Evolutionary conservation across 2,329 filamentous ascomycete species (phyloP), one percentile per base, ranked within the genome.

Genomic region (Sporothrix euskadiensis): DNA sequence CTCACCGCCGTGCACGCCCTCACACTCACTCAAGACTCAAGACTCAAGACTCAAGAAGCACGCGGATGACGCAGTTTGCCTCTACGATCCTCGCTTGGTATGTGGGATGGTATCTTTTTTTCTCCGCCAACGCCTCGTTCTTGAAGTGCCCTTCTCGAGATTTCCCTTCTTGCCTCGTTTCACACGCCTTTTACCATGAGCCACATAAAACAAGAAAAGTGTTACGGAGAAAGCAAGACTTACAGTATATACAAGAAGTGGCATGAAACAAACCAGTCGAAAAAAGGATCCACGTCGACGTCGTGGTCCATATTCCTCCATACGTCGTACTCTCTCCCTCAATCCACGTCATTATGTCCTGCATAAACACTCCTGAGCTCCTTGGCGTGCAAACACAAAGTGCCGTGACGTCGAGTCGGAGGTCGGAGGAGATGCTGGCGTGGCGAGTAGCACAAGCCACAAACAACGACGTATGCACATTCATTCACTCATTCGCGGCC

Each of bases 41-140:
- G 26, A 1, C 2, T 26, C n/a, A n/a, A n/a, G 26, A 59, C 14
- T 19, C 49, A 8, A 22, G 52, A 35, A 35, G 5, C 56, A 35
- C 16, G 56, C 32, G 35, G 32, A 63, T 63, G 57, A 63, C 35
- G 57, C 16, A 35, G 30, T 26, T 35, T 35, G 35, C 35, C 35
- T 35, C 22, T 47, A 12, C 61, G 65, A 49, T 52, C 26, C 26
- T 68, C 65, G 44, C 47, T 68, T 68, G 65, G 65, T 52, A 68
- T 68, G 65, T 68, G 65, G 65, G 65, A 52, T 16, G 26, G 65
- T 52, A 35, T 35, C 49, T 66, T n/a, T 66, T 49, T 19, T 35
- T 68, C 52, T n/a, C 49, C 49, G 7, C 61, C 61, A 44, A n/a
- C 30, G 3, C 22, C 54, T 3, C 30, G 10, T 26, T 26, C 26